Conservation (phyloP, 2,329 filamentous ascomycete species). For the Colletotrichum filicis region DNA sequence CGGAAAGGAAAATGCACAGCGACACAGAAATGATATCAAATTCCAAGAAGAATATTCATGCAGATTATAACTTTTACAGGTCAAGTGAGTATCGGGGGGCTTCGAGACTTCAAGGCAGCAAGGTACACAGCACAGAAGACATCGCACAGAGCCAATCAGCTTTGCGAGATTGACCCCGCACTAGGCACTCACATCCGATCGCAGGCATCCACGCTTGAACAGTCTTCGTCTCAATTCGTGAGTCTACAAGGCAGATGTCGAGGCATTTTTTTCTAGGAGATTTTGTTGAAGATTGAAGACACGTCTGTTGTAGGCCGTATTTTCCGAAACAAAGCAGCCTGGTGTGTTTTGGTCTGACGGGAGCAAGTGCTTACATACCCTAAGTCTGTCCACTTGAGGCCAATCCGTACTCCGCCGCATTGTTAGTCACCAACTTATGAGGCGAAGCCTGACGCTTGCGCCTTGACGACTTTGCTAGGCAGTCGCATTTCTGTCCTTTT, state of each 20-base stretch:
- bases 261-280: neutral
- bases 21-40: too few species aligned
- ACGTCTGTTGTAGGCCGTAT: neutral
- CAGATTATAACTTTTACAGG: too few species aligned
- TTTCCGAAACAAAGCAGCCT: neutral
- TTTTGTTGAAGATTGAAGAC: neutral
- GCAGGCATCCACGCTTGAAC: neutral
- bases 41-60: too few species aligned
- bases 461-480: neutral
- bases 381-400: neutral
- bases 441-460: neutral
- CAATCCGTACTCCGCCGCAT: neutral
- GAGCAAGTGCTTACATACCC: neutral
- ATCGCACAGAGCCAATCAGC: neutral
- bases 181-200: neutral
- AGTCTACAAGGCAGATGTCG: neutral
- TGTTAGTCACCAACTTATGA: neutral
- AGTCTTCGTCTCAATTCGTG: neutral
- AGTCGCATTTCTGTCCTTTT: neutral
- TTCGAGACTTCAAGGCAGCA: too few species aligned
- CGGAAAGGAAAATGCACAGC: too few species aligned
- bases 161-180: neutral
- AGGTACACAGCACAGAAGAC: neutral
- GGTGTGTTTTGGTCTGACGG: neutral
- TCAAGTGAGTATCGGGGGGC: too few species aligned